Conservation (phyloP, 129 eudicot species). For the Chrysanthemum seticuspe region DNA sequence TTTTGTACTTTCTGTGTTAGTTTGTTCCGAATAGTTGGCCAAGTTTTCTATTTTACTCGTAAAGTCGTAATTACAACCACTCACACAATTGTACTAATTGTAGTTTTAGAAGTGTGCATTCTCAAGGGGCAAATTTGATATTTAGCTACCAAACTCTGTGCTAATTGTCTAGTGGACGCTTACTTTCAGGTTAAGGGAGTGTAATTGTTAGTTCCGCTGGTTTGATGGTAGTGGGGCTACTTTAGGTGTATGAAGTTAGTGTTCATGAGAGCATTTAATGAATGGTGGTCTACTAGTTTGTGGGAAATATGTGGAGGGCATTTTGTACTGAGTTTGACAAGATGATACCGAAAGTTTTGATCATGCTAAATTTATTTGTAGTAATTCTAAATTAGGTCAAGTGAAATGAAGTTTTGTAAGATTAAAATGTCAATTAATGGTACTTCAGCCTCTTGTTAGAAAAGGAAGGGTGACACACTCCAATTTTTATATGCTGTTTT, state of each 20-base stretch:
- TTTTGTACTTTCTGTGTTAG: too few species aligned
- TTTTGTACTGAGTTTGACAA: slow-evolving; percentile 1
- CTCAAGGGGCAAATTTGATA: too few species aligned
- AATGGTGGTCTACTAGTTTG: background rate
- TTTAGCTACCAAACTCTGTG: too few species aligned
- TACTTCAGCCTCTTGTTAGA: background rate
- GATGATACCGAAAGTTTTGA: background rate
- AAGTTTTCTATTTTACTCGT: too few species aligned
- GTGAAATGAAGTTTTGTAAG: background rate
- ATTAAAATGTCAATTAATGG: background rate
- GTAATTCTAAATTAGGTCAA: background rate
- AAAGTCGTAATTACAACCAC: too few species aligned
- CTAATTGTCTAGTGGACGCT: too few species aligned
- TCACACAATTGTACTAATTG: too few species aligned
- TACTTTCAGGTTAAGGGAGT: too few species aligned
- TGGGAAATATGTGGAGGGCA: background rate
- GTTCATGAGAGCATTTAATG: background rate
- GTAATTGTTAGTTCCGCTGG: background rate
- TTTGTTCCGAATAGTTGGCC: too few species aligned
- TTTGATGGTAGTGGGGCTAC: slow-evolving; percentile 12
- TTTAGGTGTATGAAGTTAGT: slow-evolving; percentile 9
- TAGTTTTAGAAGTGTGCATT: too few species aligned
- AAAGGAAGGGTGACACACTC: background rate
- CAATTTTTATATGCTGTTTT: background rate
- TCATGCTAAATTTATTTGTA: background rate